Percentiles rank a stretch among this genome's conserved stretches.
Conservation (phyloP, 2,329 filamentous ascomycete species). For the Rhynchosporium secalis region DNA sequence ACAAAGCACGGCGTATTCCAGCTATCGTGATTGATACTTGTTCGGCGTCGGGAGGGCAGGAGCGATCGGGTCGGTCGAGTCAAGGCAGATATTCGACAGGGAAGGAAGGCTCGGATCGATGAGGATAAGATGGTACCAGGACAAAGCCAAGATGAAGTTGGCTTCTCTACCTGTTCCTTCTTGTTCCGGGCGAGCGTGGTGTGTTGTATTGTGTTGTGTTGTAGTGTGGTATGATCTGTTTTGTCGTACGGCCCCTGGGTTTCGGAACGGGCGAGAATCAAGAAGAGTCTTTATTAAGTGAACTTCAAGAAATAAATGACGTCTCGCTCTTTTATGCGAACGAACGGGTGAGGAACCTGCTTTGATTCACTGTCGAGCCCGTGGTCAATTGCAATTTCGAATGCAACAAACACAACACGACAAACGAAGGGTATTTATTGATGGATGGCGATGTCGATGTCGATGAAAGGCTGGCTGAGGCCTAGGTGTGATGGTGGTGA, state of each 20-base stretch:
- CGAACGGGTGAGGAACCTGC: conserved; percentile 11
- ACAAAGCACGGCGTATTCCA: conserved; percentile 37
- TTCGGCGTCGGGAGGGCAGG: conserved; percentile 12
- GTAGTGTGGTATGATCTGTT: neutral
- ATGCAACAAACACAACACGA: conserved; percentile 6
- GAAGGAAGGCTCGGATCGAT: conserved; percentile 12
- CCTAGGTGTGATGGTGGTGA: conserved; percentile 33
- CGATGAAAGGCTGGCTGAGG: conserved; percentile 36
- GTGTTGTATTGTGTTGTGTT: neutral
- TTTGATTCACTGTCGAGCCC: neutral
- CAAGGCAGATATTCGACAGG: conserved; percentile 17
- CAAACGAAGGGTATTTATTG: neutral
- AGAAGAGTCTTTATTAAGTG: conserved; percentile 1
- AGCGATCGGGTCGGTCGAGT: conserved; percentile 4
- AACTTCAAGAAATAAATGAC: conserved; percentile 17
- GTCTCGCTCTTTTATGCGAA: conserved; percentile 22
- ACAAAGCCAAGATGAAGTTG: conserved; percentile 31
- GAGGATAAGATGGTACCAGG: conserved; percentile 32
- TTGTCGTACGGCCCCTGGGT: conserved; percentile 9
- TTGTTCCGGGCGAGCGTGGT: conserved; percentile 15
- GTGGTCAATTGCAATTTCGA: conserved; percentile 6
- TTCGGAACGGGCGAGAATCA: conserved; percentile 9
- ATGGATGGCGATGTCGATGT: neutral
- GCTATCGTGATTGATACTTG: conserved; percentile 29
- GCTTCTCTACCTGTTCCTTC: conserved; percentile 37